phyloP scores from a whole-genome alignment of 495 filamentous ascomycete genomes.

The Xylaria grammica region DNA sequence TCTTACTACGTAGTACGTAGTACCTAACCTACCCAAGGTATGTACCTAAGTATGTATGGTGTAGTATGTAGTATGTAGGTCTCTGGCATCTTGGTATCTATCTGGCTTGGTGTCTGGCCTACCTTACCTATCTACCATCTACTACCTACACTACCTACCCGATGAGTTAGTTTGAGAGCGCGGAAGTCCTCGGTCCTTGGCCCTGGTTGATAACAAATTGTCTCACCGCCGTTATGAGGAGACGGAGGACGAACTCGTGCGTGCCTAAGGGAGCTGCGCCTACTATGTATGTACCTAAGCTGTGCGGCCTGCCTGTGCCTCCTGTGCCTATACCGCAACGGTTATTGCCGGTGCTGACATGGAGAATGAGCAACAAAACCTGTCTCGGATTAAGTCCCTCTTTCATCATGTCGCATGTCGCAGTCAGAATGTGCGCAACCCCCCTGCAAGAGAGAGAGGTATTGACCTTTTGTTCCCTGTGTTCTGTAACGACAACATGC shows the following conservation, averaged over 20 bases:
- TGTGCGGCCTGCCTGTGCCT: too few species aligned
- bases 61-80: too few species aligned
- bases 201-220: constrained; percentile 4
- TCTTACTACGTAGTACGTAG: background rate
- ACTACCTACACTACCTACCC: background rate
- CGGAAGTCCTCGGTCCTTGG: constrained; percentile 14
- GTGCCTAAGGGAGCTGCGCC: background rate
- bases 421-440: background rate
- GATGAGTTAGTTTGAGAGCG: constrained; percentile 10
- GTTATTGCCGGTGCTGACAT: constrained; percentile 12
- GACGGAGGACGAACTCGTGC: too few species aligned
- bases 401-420: constrained; percentile 20
- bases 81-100: too few species aligned
- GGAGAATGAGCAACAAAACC: constrained; percentile 10
- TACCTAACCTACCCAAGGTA: background rate
- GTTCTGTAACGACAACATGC: constrained; percentile 7
- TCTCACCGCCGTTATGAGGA: constrained; percentile 23
- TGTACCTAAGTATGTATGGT: too few species aligned
- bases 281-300: background rate
- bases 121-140: background rate
- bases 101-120: too few species aligned
- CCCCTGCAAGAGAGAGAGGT: background rate
- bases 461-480: background rate
- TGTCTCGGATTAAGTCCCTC: constrained; percentile 22
- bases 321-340: constrained; percentile 16